Base-by-base conservation (phyloP, 2,329 filamentous ascomycete genomes). In the Alternaria alternata region DNA sequence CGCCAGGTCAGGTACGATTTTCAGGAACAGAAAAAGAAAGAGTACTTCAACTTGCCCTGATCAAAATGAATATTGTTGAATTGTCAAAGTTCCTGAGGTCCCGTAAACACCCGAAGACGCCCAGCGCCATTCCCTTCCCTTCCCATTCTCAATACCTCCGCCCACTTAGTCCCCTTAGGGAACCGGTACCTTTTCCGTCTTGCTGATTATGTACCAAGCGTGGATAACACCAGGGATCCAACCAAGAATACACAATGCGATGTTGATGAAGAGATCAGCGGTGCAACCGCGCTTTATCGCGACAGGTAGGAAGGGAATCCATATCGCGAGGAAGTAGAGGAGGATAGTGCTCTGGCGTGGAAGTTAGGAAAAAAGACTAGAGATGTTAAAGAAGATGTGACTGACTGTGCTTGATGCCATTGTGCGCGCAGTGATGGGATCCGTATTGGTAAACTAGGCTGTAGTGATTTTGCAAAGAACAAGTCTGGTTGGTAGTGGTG, bases 181-280 rank as follows among this genome's bases (percentile, higher is more conserved):
- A 20, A 5, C 28, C 38, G 4, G 59, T 14, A 7, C 48, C 36
- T 53, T 39, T 49, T 64, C 67, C 26, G 60, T 64, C 56, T 68
- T 55, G 54, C 61, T 69, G 18, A 74, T 68, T 9, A 74, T 70
- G 24, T 67, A 73, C 67, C 68, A 73, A 0, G 70, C 66, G 34
- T 74, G 74, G 8, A 76, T 61, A 0, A 76, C 68, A 16, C 71
- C 73, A 5, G 69, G 69, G 9, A 74, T 66, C 69, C 74, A 78
- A 11, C 78, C 80, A 6, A 81, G 62, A 16, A 78, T 67, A 11
- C 63, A 70, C 9, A 82, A 64, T 12, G 63, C 64, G 41, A 82
- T 77, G 60, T 81, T 81, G 63, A 81, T 81, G 20, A 80, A 56
- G 24, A 82, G 67, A 48, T 81, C 79, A 7, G 71, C 73, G 26